phyloP scores from a whole-genome alignment of 2,329 filamentous ascomycete genomes.

The Dryadomyces quercivorus region DNA sequence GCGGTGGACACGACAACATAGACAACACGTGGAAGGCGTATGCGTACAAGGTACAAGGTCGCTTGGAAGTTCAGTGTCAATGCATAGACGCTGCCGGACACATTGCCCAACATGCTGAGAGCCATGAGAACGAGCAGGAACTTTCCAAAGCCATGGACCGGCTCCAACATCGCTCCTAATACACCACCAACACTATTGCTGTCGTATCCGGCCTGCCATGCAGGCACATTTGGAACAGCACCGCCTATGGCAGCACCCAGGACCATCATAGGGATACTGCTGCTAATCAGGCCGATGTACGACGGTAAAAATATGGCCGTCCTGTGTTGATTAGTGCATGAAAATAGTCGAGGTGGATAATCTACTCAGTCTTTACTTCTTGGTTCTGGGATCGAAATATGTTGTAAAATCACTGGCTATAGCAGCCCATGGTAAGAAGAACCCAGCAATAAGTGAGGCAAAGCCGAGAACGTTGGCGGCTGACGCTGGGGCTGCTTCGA shows the following conservation, averaged over 20 bases:
- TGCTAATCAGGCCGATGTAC: conserved; percentile 41
- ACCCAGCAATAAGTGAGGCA: conserved; percentile 48
- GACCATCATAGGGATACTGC: conserved; percentile 46
- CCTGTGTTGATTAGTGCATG: neutral
- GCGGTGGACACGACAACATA: conserved; percentile 27
- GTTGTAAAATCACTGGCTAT: conserved; percentile 49
- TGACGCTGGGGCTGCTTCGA: conserved; percentile 18
- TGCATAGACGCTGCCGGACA: conserved; percentile 47
- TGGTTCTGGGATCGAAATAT: conserved; percentile 37
- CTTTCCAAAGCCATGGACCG: conserved; percentile 47
- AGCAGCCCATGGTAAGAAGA: conserved; percentile 50
- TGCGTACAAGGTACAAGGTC: conserved; percentile 20
- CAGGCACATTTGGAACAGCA: conserved; percentile 38
- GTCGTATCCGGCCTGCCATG: conserved; percentile 40
- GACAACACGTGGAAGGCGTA: conserved; percentile 26
- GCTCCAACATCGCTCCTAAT: conserved; percentile 44
- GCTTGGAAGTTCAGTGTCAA: conserved; percentile 48
- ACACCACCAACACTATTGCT: conserved; percentile 43
- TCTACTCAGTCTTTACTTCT: conserved; percentile 2
- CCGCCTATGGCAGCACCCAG: conserved; percentile 54
- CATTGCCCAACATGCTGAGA: conserved; percentile 45
- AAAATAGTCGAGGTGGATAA: too few species aligned
- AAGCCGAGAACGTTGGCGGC: conserved; percentile 32
- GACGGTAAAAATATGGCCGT: conserved; percentile 38
- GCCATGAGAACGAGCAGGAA: conserved; percentile 48